Evolutionary conservation across 192 early-diverging fungal genomes (phyloP).

Genomic region (Phlyctochytrium planicorne): DNA sequence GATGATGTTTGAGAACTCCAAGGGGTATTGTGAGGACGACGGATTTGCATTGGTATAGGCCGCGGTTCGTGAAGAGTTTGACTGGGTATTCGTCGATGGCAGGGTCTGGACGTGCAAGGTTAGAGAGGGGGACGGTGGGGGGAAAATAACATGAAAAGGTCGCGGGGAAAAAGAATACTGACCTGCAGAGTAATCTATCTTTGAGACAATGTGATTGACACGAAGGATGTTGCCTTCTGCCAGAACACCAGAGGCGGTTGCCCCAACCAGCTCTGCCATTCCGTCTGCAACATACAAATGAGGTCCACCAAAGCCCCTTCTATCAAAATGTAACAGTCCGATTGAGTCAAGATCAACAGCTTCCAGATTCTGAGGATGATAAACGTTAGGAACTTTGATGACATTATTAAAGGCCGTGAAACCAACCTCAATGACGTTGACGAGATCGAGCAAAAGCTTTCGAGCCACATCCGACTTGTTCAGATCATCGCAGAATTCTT

Average conservation of each 20-base stretch:
- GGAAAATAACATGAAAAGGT: not conserved
- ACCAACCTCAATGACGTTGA: constrained; percentile 19
- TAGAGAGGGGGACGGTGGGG: too few species aligned
- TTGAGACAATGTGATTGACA: constrained; percentile 6
- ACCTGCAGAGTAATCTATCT: constrained; percentile 19
- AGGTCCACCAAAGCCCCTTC: constrained; percentile 10
- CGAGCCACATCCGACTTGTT: not conserved
- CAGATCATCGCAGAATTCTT: constrained; percentile 1
- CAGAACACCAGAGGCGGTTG: not conserved
- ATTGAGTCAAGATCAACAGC: constrained; percentile 12
- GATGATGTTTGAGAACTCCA: constrained; percentile 38
- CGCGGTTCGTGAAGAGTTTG: constrained; percentile 6
- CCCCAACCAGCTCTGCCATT: constrained; percentile 10
- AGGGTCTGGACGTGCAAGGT: too few species aligned
- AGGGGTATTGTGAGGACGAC: constrained; percentile 42
- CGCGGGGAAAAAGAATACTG: too few species aligned
- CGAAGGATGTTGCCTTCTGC: not conserved
- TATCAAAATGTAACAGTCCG: not conserved
- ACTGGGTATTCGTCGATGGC: constrained; percentile 1
- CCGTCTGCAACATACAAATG: constrained; percentile 19
- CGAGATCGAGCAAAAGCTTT: constrained; percentile 4
- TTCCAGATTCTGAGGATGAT: too few species aligned
- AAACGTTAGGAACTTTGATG: not conserved
- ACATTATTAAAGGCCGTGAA: not conserved
- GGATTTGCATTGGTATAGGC: constrained; percentile 22